phyloP scores from a whole-genome alignment of 2,329 filamentous ascomycete species.

The Westerdykella sp. region DNA sequence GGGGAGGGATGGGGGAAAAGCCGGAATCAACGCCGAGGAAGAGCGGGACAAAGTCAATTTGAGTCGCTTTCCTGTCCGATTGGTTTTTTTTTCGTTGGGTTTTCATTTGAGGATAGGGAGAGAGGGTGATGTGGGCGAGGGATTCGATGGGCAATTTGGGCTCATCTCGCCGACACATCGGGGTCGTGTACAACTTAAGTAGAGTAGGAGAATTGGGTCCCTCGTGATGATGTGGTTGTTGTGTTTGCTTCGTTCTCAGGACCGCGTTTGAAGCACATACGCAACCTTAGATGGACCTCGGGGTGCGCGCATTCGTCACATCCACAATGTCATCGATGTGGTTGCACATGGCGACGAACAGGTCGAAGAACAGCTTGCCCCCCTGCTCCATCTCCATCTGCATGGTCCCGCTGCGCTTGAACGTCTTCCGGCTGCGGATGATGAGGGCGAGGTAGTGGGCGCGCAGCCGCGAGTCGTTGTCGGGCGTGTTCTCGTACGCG shows the following conservation, averaged over 20 bases:
- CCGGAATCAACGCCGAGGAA: no score
- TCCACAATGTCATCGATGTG: conserved; percentile 95
- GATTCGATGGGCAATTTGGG: not conserved
- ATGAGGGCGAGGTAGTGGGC: conserved; percentile 97
- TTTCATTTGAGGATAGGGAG: no score
- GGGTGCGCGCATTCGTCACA: conserved; percentile 57
- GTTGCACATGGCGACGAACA: conserved; percentile 98
- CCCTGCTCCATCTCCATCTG: conserved; percentile 97
- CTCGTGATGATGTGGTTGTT: no score
- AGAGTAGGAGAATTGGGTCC: not conserved
- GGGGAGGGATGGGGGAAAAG: no score
- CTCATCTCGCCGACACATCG: not conserved
- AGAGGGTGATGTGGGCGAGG: not conserved
- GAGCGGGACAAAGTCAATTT: no score
- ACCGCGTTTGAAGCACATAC: not conserved
- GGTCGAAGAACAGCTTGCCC: conserved; percentile 92
- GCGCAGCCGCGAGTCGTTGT: conserved; percentile 85
- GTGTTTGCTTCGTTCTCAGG: no score
- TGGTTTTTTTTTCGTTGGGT: no score
- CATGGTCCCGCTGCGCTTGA: conserved; percentile 98
- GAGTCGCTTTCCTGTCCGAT: no score
- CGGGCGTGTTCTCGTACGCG: conserved; percentile 90
- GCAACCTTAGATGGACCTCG: conserved; percentile 46
- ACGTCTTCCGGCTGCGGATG: conserved; percentile 93
- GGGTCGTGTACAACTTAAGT: not conserved